Percentiles rank a stretch among this genome's conserved stretches.
These are phyloP conservation scores for Chlorella vulgaris DNA, from an alignment of 139 green algal genomes.

Conservation along the genomic window DNA sequence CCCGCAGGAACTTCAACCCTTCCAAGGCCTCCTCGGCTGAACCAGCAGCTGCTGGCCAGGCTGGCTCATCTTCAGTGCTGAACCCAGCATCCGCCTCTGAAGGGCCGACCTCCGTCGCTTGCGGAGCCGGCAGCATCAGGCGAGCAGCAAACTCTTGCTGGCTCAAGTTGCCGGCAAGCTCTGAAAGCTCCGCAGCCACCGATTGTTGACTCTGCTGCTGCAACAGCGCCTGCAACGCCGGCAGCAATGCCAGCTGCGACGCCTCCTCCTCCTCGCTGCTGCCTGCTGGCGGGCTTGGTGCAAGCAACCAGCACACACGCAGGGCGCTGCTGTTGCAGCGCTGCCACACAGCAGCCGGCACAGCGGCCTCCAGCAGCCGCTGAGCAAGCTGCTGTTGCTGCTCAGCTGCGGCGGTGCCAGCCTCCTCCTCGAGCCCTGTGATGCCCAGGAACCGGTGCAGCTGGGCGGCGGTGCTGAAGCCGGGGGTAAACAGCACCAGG, in stretches of 20 bases:
- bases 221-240: constrained; percentile 1
- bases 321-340: neutral
- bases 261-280: neutral
- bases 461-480: neutral
- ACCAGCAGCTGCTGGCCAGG: constrained; percentile 10
- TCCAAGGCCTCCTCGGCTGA: neutral
- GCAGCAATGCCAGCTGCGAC: neutral
- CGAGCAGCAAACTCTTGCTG: neutral
- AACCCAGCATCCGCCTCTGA: neutral
- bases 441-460: constrained; percentile 5
- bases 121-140: constrained; percentile 15
- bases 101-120: neutral
- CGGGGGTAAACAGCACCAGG: neutral
- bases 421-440: too few species aligned
- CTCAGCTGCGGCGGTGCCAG: neutral
- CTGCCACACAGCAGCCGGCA: constrained; percentile 14
- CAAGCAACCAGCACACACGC: constrained; percentile 8
- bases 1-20: neutral
- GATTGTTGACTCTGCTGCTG: neutral
- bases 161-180: constrained; percentile 4
- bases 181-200: neutral
- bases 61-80: neutral
- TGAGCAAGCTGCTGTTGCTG: neutral
- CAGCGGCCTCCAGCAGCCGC: constrained; percentile 3
- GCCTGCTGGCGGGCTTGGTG: neutral